phyloP scores from a whole-genome alignment of 2,329 filamentous ascomycete species.

The Aspergillus persii region DNA sequence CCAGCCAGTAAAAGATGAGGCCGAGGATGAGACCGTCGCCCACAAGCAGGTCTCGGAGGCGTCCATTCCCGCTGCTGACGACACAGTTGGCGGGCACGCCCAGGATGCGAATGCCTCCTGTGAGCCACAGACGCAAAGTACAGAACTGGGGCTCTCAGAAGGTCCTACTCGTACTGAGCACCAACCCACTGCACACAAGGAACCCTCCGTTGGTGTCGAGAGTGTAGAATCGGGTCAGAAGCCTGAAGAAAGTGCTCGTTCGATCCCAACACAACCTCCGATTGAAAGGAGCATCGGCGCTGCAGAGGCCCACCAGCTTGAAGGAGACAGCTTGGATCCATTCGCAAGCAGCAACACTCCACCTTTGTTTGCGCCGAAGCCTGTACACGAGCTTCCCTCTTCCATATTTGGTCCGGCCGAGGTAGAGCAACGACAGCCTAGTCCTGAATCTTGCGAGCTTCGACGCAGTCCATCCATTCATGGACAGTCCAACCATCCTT shows the following conservation, averaged over 20 bases:
- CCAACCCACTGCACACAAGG: constrained; percentile 5
- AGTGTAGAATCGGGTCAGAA: constrained; percentile 17
- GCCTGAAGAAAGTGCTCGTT: background rate
- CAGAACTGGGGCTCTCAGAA: constrained; percentile 3
- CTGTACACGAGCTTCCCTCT: constrained; percentile 43
- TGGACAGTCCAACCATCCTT: constrained; percentile 29
- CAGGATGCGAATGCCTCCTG: constrained; percentile 29
- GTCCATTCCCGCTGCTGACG: constrained; percentile 32
- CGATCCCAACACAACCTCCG: background rate
- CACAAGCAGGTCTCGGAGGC: constrained; percentile 43
- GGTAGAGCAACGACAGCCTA: constrained; percentile 14
- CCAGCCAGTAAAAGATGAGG: constrained; percentile 37
- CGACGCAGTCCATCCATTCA: constrained; percentile 39
- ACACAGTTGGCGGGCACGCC: constrained; percentile 42
- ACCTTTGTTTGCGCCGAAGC: constrained; percentile 15
- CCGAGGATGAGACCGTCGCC: constrained; percentile 39
- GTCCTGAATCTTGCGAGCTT: constrained; percentile 25
- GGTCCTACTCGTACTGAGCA: constrained; percentile 8
- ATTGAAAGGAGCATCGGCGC: background rate
- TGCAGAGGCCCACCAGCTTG: constrained; percentile 7
- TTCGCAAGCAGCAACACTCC: constrained; percentile 11
- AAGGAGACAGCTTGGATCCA: background rate
- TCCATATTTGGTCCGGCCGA: constrained; percentile 35
- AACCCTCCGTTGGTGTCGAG: constrained; percentile 12
- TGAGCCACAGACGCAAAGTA: constrained; percentile 9